phyloP scores from a whole-genome alignment of 1,139 yeast genomes.

The Zygoascus sp. region DNA sequence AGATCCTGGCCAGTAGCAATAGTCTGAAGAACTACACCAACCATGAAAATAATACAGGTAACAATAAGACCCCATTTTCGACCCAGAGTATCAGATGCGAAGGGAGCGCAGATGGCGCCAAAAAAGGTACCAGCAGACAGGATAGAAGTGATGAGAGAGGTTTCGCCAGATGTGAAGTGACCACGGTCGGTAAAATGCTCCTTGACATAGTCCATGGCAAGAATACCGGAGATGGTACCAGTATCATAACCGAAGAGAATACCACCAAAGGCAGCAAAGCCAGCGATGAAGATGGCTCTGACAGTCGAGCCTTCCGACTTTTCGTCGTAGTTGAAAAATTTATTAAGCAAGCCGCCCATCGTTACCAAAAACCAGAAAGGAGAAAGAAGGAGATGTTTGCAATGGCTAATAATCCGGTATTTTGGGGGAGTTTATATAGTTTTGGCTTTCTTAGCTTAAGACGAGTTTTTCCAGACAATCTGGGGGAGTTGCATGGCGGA shows the following conservation, averaged over 20 bases:
- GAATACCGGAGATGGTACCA: constrained; percentile 62
- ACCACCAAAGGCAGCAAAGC: constrained; percentile 37
- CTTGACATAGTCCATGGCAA: constrained; percentile 62
- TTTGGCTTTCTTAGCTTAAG: neutral
- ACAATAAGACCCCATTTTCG: constrained; percentile 48
- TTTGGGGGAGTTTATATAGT: neutral
- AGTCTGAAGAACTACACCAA: constrained; percentile 60
- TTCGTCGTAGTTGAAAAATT: constrained; percentile 9
- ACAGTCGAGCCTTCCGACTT: constrained; percentile 10
- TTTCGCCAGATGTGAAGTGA: constrained; percentile 40
- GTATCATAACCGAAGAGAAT: constrained; percentile 54
- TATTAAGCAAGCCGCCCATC: neutral
- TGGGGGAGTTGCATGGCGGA: neutral
- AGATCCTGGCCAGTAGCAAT: constrained; percentile 69
- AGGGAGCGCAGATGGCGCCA: constrained; percentile 45
- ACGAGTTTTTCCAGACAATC: neutral
- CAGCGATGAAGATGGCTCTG: constrained; percentile 23
- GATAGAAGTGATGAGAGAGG: constrained; percentile 49
- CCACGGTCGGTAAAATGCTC: constrained; percentile 43
- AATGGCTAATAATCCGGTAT: neutral
- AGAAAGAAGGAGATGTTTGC: neutral
- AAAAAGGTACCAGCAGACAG: constrained; percentile 52
- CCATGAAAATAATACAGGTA: constrained; percentile 44
- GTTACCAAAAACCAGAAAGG: neutral
- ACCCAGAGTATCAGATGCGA: constrained; percentile 48